Evolutionary conservation across 2,329 filamentous ascomycete genomes (phyloP), one percentile per base, ranked within the genome.

Genomic region (Daldinia sp.): DNA sequence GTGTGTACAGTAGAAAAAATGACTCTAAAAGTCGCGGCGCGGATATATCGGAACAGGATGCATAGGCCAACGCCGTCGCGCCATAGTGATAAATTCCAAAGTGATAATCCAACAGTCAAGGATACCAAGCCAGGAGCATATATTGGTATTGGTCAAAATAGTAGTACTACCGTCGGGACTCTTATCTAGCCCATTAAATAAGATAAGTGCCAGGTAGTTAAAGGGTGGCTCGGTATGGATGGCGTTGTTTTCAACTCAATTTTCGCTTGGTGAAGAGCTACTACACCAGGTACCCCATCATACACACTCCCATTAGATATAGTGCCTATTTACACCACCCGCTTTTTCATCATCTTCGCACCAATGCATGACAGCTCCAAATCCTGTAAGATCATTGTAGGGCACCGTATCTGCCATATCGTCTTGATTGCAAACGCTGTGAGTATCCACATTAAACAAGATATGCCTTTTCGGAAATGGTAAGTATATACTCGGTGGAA

Each of bases 1-100:
- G 64, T 55, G 42, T 68, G 70, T 70, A 64, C 46, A 65, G 62
- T 71, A 71, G 37, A 46, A 57, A 18, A 50, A 42, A 51, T 64
- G 51, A 26, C 46, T 23, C 58, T 62, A 53, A 59, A 41, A 42
- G 59, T 57, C 37, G 53, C 46, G 64, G 60, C 55, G 10, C 37
- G 26, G 33, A 61, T 58, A 69, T 60, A 53, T 51, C 51, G 48
- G 46, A 68, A 68, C 61, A 55, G 41, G 42, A 50, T 39, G 33
- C 26, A 63, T 50, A 6, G 28, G n/a, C 48, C 41, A 35, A 35
- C 33, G 7, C 33, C 33, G 7, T 44, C 7, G 20, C 20, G 20
- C 53, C 41, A 13, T 41, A 54, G 15, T 23, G 2, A 23, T 59
- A 4, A 48, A 6, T 50, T 42, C 20, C 23, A 33, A 55, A 15